Evolutionary conservation across 1,139 yeast species (phyloP), one percentile per base, ranked within the genome.

Genomic region (Nakaseomyces uthaithaninus): DNA sequence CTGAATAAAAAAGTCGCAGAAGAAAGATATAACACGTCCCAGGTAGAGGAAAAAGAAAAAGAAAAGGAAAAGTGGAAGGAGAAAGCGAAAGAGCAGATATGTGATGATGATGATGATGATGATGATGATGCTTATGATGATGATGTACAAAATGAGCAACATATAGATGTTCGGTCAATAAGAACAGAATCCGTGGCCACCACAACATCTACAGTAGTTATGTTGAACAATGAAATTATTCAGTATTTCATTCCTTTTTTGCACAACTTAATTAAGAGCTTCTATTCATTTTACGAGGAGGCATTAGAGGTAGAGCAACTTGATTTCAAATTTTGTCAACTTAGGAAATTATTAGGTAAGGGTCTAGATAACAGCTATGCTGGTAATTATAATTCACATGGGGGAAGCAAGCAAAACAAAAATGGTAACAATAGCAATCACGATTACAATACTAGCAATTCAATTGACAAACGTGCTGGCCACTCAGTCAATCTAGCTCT

Each of bases 211-310:
- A 3, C 25, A 4, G 25, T 14, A 31, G 9, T 19, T 12, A 19
- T 19, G 17, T 25, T 19, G 11, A 31, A 31, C 25, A 19, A 20
- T 31, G 35, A 31, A 20, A 19, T 31, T 12, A 10, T 20, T 12
- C 25, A 31, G 8, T 31, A 31, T 14, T 14, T 31, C 25, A 24
- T 31, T 19, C 35, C 35, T 7, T 31, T 31, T 31, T 17, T 31
- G 16, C 19, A 12, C 18, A 31, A 20, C 16, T 14, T 31, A 20
- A 31, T 31, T 17, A 31, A 31, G 7, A 31, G 35, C 11, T 31
- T 31, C 12, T 31, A 31, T 19, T 31, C 35, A 4, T 31, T 31
- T n/a, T 31, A 31, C 11, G 35, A 31, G 17, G 25, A 31, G 8
- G 11, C 20, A 2, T n/a, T 16, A 12, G 35, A 31, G 10, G 35